phyloP scores from a whole-genome alignment of 2,329 filamentous ascomycete species.

The Ophiostoma angusticollis region DNA sequence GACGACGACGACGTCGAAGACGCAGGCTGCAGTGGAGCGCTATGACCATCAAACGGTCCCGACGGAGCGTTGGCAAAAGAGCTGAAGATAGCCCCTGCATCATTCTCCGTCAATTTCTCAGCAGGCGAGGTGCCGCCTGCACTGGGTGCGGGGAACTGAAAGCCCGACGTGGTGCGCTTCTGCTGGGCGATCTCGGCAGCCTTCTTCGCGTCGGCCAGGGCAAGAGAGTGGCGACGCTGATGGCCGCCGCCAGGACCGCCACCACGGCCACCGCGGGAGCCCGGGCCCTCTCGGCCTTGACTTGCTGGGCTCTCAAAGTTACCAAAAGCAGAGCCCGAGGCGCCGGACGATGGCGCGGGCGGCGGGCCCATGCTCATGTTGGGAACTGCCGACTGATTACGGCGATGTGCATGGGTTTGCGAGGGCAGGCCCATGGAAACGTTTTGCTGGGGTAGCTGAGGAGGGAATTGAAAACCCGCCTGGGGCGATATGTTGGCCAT shows the following conservation, averaged over 20 bases:
- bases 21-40: constrained; percentile 16
- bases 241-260: constrained; percentile 61
- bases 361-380: constrained; percentile 82
- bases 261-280: constrained; percentile 34
- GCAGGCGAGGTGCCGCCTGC: too few species aligned
- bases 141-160: constrained; percentile 80
- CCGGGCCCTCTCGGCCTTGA: constrained; percentile 53
- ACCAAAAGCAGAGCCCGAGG: constrained; percentile 65
- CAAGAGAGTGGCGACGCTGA: constrained; percentile 86
- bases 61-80: too few species aligned
- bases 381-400: constrained; percentile 93
- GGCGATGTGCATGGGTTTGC: constrained; percentile 77
- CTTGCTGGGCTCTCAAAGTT: constrained; percentile 58
- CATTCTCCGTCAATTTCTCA: too few species aligned
- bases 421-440: constrained; percentile 62
- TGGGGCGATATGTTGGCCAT: constrained; percentile 69
- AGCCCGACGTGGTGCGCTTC: constrained; percentile 85
- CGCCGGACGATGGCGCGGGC: constrained; percentile 82
- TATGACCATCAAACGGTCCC: neutral
- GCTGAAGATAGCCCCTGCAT: too few species aligned
- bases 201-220: constrained; percentile 91
- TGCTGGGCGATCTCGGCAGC: constrained; percentile 93
- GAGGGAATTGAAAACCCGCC: constrained; percentile 79
- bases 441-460: constrained; percentile 60
- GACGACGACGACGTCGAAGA: constrained; percentile 24